A percentile compares a stretch with the other conserved stretches of the same genome.
These are phyloP conservation scores for Hydnum rufescens DNA, from an alignment of 768 basidiomycete genomes.

Conservation along the genomic window DNA sequence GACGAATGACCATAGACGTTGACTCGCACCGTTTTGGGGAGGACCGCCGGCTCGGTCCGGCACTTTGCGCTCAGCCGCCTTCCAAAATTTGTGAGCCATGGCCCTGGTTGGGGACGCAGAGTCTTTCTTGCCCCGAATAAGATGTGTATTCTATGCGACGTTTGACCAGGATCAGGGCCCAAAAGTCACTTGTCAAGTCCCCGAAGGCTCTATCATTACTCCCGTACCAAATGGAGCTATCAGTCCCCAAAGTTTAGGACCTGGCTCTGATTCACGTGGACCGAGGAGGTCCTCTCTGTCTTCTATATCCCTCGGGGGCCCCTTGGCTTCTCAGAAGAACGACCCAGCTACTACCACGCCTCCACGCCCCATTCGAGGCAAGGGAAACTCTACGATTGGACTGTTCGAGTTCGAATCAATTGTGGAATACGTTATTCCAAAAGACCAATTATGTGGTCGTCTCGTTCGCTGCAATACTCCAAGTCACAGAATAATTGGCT, in stretches of 20 bases:
- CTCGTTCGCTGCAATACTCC: slow-evolving; percentile 73
- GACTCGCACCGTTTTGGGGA: too few species aligned
- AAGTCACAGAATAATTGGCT: slow-evolving; percentile 74
- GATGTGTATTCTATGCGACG: slow-evolving; percentile 79
- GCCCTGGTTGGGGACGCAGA: too few species aligned
- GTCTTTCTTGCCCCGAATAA: slow-evolving; percentile 11
- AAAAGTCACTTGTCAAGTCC: slow-evolving; percentile 83
- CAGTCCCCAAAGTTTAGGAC: neutral
- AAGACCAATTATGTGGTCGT: slow-evolving; percentile 63
- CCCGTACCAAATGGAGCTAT: slow-evolving; percentile 10
- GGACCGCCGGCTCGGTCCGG: too few species aligned
- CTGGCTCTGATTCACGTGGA: neutral
- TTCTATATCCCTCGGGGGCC: neutral
- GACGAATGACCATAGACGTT: too few species aligned
- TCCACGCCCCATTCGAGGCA: neutral
- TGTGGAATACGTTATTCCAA: slow-evolving; percentile 87
- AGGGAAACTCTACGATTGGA: slow-evolving; percentile 10
- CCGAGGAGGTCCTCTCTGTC: neutral
- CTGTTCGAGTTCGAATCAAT: slow-evolving; percentile 85
- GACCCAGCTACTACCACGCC: slow-evolving; percentile 3
- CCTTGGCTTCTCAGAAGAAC: neutral
- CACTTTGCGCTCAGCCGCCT: too few species aligned
- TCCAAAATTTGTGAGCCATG: too few species aligned
- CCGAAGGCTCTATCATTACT: slow-evolving; percentile 65
- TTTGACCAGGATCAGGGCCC: slow-evolving; percentile 78